phyloP scores from a whole-genome alignment of 257 asterid species.

The Solanum corneliomulleri region DNA sequence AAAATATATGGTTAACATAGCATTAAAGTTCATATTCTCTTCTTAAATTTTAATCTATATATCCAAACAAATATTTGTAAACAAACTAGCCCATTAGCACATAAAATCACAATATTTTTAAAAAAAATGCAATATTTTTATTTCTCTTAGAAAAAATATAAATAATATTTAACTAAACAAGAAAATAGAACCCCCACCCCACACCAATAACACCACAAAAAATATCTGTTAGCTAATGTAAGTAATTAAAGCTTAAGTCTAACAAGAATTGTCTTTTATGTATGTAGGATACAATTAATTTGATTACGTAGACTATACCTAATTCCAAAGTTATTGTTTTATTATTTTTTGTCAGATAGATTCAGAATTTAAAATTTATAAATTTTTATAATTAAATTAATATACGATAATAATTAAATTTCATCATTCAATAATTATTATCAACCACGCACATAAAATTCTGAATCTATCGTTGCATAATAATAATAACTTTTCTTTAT shows the following conservation, averaged over 20 bases:
- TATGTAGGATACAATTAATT: not conserved
- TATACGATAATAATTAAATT: not conserved
- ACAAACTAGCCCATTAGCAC: not conserved
- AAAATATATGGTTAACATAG: too few species aligned
- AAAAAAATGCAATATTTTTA: too few species aligned
- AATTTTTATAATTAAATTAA: rapidly evolving
- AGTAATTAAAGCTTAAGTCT: not conserved
- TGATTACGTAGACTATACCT: not conserved
- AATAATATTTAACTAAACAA: too few species aligned
- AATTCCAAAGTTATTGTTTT: not conserved
- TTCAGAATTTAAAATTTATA: not conserved
- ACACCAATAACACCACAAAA: not conserved
- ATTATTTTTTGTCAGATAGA: not conserved
- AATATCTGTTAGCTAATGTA: not conserved
- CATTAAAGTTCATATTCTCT: not conserved
- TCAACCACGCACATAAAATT: not conserved
- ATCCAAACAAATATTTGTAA: too few species aligned
- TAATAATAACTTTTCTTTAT: not conserved
- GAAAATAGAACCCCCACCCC: not conserved
- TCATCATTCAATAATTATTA: not conserved
- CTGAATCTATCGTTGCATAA: not conserved
- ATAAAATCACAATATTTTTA: not conserved
- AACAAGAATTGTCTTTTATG: not conserved
- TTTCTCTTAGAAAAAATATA: not conserved
- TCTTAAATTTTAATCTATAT: too few species aligned